Evolutionary conservation across 2,329 filamentous ascomycete genomes (phyloP).

Genomic region (Akanthomyces lecanii): DNA sequence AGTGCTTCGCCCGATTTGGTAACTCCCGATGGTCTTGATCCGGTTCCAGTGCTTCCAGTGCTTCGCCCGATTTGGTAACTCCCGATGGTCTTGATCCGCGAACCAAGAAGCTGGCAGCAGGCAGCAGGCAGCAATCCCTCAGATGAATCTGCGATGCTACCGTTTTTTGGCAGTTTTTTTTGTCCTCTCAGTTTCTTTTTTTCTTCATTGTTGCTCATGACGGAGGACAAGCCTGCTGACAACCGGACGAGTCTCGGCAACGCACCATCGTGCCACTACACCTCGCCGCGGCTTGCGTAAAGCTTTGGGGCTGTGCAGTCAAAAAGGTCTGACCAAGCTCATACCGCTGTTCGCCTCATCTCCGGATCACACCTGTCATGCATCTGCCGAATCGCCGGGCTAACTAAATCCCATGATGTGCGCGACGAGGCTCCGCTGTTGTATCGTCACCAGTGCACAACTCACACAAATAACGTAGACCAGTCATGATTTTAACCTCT

Average conservation of each 20-base stretch:
- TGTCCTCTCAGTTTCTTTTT: not conserved
- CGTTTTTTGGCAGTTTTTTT: too few species aligned
- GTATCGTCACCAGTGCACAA: not conserved
- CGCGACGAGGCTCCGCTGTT: not conserved
- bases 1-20: not conserved
- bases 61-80: slow-evolving; percentile 1
- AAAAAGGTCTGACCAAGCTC: not conserved
- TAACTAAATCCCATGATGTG: not conserved
- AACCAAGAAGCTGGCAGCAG: not conserved
- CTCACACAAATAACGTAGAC: not conserved
- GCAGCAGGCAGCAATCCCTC: not conserved
- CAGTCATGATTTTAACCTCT: too few species aligned
- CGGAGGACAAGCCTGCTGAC: not conserved
- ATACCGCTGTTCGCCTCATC: not conserved
- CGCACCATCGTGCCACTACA: not conserved
- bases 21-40: not conserved
- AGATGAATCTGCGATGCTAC: too few species aligned
- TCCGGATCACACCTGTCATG: too few species aligned
- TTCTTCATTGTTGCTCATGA: too few species aligned
- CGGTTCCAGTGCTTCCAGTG: not conserved
- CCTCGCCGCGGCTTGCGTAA: slow-evolving; percentile 10
- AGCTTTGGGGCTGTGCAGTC: slow-evolving; percentile 6
- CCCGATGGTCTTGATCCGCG: not conserved
- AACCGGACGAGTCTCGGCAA: not conserved
- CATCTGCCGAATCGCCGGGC: not conserved